phyloP scores from a whole-genome alignment of 306 rosid species.

The Calophaca sinica region DNA sequence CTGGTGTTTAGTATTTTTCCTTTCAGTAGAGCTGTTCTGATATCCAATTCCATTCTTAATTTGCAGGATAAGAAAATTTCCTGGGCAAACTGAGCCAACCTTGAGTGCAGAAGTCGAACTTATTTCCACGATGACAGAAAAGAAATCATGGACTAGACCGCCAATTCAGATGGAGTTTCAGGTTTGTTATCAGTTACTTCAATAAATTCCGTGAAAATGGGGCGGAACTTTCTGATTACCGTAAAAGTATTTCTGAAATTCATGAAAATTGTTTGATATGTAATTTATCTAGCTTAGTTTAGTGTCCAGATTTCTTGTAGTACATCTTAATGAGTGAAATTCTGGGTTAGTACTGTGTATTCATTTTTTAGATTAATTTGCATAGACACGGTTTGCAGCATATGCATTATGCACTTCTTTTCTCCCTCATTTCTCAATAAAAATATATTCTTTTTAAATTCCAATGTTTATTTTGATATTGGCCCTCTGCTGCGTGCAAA shows the following conservation, averaged over 20 bases:
- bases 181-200: conserved; percentile 57
- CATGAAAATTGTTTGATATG: background rate
- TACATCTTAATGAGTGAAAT: background rate
- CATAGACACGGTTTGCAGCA: background rate
- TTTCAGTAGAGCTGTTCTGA: conserved; percentile 12
- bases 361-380: conserved; percentile 14
- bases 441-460: background rate
- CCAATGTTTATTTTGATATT: conserved; percentile 28
- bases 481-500: background rate
- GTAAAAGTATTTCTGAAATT: conserved; percentile 19
- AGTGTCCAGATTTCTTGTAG: background rate
- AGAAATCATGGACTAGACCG: conserved; percentile 95
- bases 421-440: background rate
- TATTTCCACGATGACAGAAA: conserved; percentile 92
- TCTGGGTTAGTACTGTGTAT: background rate
- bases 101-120: conserved; percentile 99
- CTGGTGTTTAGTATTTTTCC: conserved; percentile 20
- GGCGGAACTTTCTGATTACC: conserved; percentile 3
- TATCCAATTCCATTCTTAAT: background rate
- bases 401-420: background rate
- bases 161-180: conserved; percentile 99
- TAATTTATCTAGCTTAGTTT: conserved; percentile 21
- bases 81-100: conserved; percentile 97
- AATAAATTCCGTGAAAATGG: conserved; percentile 10
- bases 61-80: conserved; percentile 87